These are phyloP conservation scores for Xylaria sp. DNA, from an alignment of 2,329 filamentous ascomycete species.

Conservation along the genomic window DNA sequence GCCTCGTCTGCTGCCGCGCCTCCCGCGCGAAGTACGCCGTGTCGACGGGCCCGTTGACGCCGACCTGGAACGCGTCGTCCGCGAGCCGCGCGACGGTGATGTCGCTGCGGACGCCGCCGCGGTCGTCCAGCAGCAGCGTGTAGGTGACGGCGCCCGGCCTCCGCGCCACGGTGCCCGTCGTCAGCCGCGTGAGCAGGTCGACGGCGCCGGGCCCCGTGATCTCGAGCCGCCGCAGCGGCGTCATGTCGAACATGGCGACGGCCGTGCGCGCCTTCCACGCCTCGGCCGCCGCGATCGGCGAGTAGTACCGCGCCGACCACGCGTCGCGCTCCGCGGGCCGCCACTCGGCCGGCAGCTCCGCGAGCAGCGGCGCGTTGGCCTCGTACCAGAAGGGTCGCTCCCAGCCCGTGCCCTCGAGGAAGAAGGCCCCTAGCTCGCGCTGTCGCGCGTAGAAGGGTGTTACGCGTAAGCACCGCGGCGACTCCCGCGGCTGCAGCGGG, in stretches of 20 bases:
- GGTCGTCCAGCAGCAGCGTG: constrained; percentile 25
- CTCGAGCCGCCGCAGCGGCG: constrained; percentile 27
- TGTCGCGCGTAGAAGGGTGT: constrained; percentile 27
- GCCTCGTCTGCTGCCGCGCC: constrained; percentile 20
- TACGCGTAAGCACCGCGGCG: constrained; percentile 20
- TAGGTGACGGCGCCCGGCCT: constrained; percentile 29
- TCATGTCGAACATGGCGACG: constrained; percentile 31
- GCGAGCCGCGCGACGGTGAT: constrained; percentile 24
- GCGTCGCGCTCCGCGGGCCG: constrained; percentile 25
- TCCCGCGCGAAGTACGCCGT: constrained; percentile 29
- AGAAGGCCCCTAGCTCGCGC: constrained; percentile 28
- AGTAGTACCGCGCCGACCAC: constrained; percentile 26
- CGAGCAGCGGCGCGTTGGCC: constrained; percentile 21
- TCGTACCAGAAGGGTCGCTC: constrained; percentile 29
- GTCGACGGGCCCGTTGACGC: constrained; percentile 27
- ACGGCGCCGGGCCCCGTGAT: constrained; percentile 27
- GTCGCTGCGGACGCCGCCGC: constrained; percentile 25
- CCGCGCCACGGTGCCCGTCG: constrained; percentile 24
- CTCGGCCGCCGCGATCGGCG: constrained; percentile 29
- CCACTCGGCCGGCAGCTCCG: constrained; percentile 21
- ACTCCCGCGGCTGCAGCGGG: constrained; percentile 27
- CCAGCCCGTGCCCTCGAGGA: constrained; percentile 25
- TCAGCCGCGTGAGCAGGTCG: constrained; percentile 26
- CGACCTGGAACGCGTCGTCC: constrained; percentile 26
- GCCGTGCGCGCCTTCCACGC: constrained; percentile 28